These are phyloP conservation scores for Coniosporium tulheliwenetii DNA, from an alignment of 2,329 filamentous ascomycete species.

Conservation along the genomic window DNA sequence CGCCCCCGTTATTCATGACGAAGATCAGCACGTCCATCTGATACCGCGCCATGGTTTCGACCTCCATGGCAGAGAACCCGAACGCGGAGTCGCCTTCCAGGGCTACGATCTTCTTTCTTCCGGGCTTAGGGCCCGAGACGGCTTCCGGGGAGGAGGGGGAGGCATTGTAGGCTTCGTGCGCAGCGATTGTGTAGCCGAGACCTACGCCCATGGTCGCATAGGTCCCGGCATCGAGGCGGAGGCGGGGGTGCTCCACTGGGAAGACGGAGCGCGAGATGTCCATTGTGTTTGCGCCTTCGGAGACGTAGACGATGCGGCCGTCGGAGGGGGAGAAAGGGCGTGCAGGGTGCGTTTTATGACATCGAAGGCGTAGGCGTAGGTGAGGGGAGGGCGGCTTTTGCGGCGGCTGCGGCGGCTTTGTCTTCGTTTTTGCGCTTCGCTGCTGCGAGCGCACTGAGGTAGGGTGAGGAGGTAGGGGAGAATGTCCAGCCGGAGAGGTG, in stretches of 20 bases:
- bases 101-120: slow-evolving; percentile 37
- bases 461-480: slow-evolving; percentile 16
- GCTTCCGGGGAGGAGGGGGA: slow-evolving; percentile 19
- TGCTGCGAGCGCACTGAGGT: slow-evolving; percentile 16
- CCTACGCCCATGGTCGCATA: slow-evolving; percentile 46
- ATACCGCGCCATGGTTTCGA: slow-evolving; percentile 41
- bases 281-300: slow-evolving; percentile 46
- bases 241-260: slow-evolving; percentile 35
- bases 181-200: slow-evolving; percentile 40
- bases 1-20: slow-evolving; percentile 38
- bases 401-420: slow-evolving; percentile 26
- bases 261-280: slow-evolving; percentile 42
- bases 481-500: slow-evolving; percentile 30
- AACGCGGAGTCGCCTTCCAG: slow-evolving; percentile 42
- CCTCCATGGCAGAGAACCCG: slow-evolving; percentile 38
- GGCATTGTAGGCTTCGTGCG: slow-evolving; percentile 38
- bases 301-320: slow-evolving; percentile 37
- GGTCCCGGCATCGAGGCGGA: slow-evolving; percentile 41
- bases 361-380: slow-evolving; percentile 35
- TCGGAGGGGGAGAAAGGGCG: slow-evolving; percentile 25
- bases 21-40: slow-evolving; percentile 39
- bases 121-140: slow-evolving; percentile 9
- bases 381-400: slow-evolving; percentile 26
- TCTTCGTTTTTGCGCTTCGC: slow-evolving; percentile 31
- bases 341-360: slow-evolving; percentile 36